phyloP scores from a whole-genome alignment of 1,139 yeast species.

The Taphrina pruni region DNA sequence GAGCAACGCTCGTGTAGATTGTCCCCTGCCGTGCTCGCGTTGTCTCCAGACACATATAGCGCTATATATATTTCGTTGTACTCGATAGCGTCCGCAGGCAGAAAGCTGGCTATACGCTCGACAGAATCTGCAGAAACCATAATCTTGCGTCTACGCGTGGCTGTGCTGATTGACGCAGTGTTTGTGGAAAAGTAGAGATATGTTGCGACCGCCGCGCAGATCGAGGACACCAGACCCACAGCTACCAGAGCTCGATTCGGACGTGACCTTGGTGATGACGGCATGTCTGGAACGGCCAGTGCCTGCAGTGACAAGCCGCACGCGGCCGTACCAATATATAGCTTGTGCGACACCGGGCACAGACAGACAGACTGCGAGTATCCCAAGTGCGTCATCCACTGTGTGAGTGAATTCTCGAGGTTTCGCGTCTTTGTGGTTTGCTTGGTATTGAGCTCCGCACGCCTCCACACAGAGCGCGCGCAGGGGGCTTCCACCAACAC shows the following conservation, averaged over 20 bases:
- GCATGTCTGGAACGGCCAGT: neutral
- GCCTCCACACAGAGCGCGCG: conserved; percentile 4
- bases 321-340: no score
- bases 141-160: conserved; percentile 6
- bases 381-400: neutral
- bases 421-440: no score
- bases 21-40: neutral
- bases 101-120: neutral
- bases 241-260: conserved; percentile 5
- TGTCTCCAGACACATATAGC: neutral
- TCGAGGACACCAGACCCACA: conserved; percentile 17
- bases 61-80: conserved; percentile 12
- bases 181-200: conserved; percentile 8
- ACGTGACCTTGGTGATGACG: neutral
- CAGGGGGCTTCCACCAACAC: neutral
- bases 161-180: neutral
- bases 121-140: conserved; percentile 8
- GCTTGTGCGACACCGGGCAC: no score
- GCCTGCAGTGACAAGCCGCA: neutral
- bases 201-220: conserved; percentile 17
- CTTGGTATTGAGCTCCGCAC: neutral
- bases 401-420: neutral
- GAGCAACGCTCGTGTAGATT: conserved; percentile 4
- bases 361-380: no score
- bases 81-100: neutral